These are phyloP conservation scores for Dictyostelium intermedium DNA, from an alignment of 78 protist species.

Conservation along the genomic window DNA sequence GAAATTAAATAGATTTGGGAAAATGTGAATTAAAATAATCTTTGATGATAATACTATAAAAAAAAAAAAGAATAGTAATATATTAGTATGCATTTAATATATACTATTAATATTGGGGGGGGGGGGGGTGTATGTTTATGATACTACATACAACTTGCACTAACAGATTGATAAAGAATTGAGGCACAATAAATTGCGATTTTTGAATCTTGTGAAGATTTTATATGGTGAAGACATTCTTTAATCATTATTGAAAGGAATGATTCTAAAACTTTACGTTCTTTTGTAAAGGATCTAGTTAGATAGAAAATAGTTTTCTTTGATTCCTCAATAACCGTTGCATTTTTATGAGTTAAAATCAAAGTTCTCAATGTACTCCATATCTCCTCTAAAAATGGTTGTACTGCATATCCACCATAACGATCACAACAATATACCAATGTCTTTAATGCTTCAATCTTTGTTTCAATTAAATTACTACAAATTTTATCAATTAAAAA, in stretches of 20 bases:
- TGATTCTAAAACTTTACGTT: constrained; percentile 11
- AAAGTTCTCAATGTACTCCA: constrained; percentile 67
- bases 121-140: no score
- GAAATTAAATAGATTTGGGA: constrained; percentile 31
- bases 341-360: constrained; percentile 45
- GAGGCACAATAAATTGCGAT: constrained; percentile 64
- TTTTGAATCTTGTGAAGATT: constrained; percentile 73
- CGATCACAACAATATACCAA: constrained; percentile 31
- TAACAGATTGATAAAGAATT: constrained; percentile 49
- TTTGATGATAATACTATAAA: constrained; percentile 32
- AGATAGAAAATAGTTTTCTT: constrained; percentile 51
- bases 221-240: constrained; percentile 78
- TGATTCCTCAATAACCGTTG: constrained; percentile 59
- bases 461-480: constrained; percentile 66
- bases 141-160: constrained; percentile 40
- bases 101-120: no score
- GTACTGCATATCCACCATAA: constrained; percentile 29
- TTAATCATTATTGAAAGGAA: constrained; percentile 27
- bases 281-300: constrained; percentile 17
- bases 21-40: constrained; percentile 18
- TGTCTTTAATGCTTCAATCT: constrained; percentile 58
- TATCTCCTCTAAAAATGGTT: constrained; percentile 62
- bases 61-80: neutral
- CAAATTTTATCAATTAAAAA: constrained; percentile 72
- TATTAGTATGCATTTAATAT: no score